These are phyloP conservation scores for Westerdykella ornata DNA, from an alignment of 2,329 filamentous ascomycete species.

Conservation along the genomic window DNA sequence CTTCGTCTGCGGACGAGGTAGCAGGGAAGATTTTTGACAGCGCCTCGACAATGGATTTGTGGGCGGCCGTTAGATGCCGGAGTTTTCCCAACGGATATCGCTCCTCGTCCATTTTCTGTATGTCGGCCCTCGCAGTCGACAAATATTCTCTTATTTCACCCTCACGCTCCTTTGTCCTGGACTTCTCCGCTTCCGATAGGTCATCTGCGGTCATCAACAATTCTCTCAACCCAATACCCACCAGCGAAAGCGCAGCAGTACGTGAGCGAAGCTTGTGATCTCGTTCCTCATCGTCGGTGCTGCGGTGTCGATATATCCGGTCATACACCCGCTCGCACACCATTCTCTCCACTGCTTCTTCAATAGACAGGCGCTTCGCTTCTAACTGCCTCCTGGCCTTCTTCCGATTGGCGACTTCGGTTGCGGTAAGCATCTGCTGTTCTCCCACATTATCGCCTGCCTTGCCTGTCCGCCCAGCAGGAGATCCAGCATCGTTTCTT, in stretches of 20 bases:
- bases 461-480: conserved; percentile 39
- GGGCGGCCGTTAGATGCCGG: conserved; percentile 76
- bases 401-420: conserved; percentile 75
- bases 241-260: conserved; percentile 80
- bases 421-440: conserved; percentile 85
- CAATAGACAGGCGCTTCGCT: conserved; percentile 65
- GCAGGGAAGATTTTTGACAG: conserved; percentile 59
- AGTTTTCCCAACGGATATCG: conserved; percentile 87
- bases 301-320: conserved; percentile 84
- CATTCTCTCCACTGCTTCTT: conserved; percentile 85
- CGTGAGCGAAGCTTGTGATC: conserved; percentile 93
- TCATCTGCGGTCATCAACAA: conserved; percentile 55
- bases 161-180: conserved; percentile 47
- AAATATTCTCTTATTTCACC: conserved; percentile 68
- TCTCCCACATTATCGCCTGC: conserved; percentile 39
- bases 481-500: conserved; percentile 54
- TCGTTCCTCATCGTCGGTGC: conserved; percentile 85
- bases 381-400: conserved; percentile 72
- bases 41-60: conserved; percentile 92
- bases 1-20: conserved; percentile 88
- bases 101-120: conserved; percentile 78
- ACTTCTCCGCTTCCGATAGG: conserved; percentile 50
- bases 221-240: conserved; percentile 83
- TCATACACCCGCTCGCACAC: conserved; percentile 77
- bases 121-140: conserved; percentile 57